Evolutionary conservation across 163 green algal genomes (phyloP).

Genomic region (Scenedesmus sp.): DNA sequence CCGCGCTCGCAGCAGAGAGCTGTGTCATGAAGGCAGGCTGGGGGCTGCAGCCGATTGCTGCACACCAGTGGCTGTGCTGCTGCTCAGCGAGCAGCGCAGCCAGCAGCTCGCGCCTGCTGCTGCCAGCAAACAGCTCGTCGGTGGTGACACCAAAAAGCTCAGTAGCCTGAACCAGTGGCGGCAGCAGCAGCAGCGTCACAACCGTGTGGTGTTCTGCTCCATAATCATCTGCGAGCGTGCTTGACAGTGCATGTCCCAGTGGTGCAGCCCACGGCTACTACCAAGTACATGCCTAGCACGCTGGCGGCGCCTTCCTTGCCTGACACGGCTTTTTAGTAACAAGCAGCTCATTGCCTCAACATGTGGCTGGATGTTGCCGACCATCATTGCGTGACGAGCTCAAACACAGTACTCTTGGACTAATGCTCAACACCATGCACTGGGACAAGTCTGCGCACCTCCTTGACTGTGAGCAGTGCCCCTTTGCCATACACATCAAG

Average conservation of each 20-base stretch:
- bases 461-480: conserved; percentile 62
- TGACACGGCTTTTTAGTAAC: too few species aligned
- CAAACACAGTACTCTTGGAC: too few species aligned
- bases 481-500: conserved; percentile 77
- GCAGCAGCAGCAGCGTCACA: background rate
- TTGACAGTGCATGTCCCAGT: too few species aligned
- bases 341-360: too few species aligned
- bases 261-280: too few species aligned
- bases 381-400: background rate
- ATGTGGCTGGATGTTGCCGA: background rate
- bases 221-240: too few species aligned
- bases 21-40: conserved; percentile 63
- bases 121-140: conserved; percentile 54
- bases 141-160: conserved; percentile 72
- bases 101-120: conserved; percentile 60
- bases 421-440: too few species aligned
- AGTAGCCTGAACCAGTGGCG: conserved; percentile 60
- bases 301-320: too few species aligned
- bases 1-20: conserved; percentile 63
- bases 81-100: conserved; percentile 65
- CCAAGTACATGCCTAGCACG: too few species aligned
- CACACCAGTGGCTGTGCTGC: conserved; percentile 65
- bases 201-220: too few species aligned
- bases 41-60: conserved; percentile 62
- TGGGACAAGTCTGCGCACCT: conserved; percentile 64